Evolutionary conservation across 1,139 yeast species (phyloP), one percentile per base, ranked within the genome.

Genomic region (Suhomyces guaymorum): DNA sequence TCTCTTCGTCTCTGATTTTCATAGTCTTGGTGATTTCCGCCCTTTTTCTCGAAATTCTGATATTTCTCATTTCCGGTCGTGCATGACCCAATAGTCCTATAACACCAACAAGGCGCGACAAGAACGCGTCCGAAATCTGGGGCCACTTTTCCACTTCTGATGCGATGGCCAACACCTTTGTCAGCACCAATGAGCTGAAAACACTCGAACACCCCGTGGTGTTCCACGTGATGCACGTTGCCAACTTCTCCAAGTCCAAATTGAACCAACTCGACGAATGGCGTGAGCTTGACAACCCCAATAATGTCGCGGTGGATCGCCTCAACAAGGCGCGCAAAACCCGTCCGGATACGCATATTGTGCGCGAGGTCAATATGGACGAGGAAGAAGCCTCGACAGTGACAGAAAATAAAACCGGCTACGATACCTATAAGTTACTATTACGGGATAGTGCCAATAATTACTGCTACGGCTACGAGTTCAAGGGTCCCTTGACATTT

Each of bases 401-500:
- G 21, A 27, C 10, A 19, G 20, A 20, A 32, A 33, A 33, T 21
- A 35, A 31, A 15, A 26, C 38, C 4, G 38, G 41, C 1, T 38
- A 28, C n/a, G 42, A 33, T 6, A 54, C 60, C 1, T 66, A 57
- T 43, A 67, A 66, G 46, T 51, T 70, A 10, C 52, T 63, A 5
- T 48, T 70, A 12, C 56, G 59, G 33, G 75, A 70, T 38, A 35
- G 36, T 9, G 37, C 35, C 14, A 59, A 57, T 31, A 62, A 67
- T 38, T 62, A 54, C 37, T 57, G 69, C 37, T 68, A 55, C 46
- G 76, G 63, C 3, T 63, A 66, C 38, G 76, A 70, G 43, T 51
- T 55, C 35, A 56, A 58, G 32, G 72, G 66, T 32, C 55, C 57
- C 17, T 47, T 70, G 11, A 53, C 56, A 11, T 70, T 70, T 48